phyloP scores from a whole-genome alignment of 257 asterid species.

The Craterostigma plantagineum region DNA sequence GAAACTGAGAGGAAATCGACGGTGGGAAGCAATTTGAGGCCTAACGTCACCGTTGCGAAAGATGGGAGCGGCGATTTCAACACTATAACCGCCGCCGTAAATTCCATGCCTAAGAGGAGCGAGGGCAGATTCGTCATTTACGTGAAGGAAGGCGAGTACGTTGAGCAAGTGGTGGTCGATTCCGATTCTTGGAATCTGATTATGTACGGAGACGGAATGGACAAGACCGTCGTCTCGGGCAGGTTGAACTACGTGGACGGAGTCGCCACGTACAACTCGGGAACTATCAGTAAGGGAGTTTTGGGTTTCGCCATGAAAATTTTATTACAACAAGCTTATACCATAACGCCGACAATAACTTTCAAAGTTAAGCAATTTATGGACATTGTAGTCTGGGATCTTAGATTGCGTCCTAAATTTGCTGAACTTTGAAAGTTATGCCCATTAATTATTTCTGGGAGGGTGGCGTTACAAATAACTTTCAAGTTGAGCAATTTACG shows the following conservation, averaged over 20 bases:
- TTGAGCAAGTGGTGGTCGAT: slow-evolving; percentile 31
- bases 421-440: too few relatives aligned
- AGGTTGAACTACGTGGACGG: slow-evolving; percentile 33
- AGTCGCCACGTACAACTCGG: slow-evolving; percentile 33
- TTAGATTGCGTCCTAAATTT: too few relatives aligned
- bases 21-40: slow-evolving; percentile 1
- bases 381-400: too few relatives aligned
- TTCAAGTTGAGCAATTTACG: too few relatives aligned
- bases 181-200: slow-evolving; percentile 35
- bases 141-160: slow-evolving; percentile 31
- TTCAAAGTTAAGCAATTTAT: too few relatives aligned
- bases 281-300: slow-evolving; percentile 41
- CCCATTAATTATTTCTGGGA: too few relatives aligned
- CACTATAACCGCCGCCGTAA: slow-evolving; percentile 24
- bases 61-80: slow-evolving; percentile 35
- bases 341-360: too few relatives aligned
- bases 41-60: slow-evolving; percentile 34
- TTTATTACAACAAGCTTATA: too few relatives aligned
- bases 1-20: too few relatives aligned
- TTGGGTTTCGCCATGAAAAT: too few relatives aligned
- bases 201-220: slow-evolving; percentile 36
- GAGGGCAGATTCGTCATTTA: slow-evolving; percentile 26
- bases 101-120: slow-evolving; percentile 31
- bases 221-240: slow-evolving; percentile 25
- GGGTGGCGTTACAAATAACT: too few relatives aligned